Conservation (phyloP, 306 rosid genomes). For the Ammopiptanthus mongolicus region DNA sequence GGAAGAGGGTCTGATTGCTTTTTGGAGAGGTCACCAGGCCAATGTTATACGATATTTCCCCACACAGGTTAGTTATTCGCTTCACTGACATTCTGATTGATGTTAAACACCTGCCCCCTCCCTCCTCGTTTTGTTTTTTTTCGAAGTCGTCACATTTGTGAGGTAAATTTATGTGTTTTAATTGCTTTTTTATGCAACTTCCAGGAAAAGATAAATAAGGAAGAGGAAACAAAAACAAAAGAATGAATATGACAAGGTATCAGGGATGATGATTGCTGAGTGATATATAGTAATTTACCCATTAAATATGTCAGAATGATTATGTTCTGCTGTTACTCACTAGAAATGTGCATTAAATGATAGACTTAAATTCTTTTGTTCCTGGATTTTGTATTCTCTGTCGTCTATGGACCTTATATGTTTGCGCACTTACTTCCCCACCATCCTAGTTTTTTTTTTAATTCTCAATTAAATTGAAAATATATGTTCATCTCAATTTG, state of each 20-base stretch:
- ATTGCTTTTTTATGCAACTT: neutral
- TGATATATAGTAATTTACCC: neutral
- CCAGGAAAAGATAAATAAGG: neutral
- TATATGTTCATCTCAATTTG: neutral
- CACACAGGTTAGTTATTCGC: constrained; percentile 63
- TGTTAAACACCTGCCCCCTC: neutral
- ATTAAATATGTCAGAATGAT: neutral
- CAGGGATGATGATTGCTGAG: neutral
- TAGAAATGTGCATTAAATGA: neutral
- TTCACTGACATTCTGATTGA: neutral
- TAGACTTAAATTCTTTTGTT: neutral
- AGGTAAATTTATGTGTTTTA: neutral
- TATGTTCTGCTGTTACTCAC: neutral
- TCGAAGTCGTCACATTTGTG: neutral
- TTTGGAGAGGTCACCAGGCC: constrained; percentile 96
- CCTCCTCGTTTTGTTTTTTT: neutral
- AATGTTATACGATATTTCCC: constrained; percentile 86
- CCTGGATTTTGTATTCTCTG: neutral
- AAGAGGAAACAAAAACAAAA: neutral
- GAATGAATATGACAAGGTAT: neutral
- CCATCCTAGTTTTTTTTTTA: neutral
- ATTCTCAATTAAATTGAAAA: neutral
- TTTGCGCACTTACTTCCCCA: neutral
- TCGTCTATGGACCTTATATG: neutral
- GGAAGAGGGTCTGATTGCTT: constrained; percentile 82